Evolutionary conservation across 768 basidiomycete species (phyloP).

Genomic region (Lyophyllum semitale): DNA sequence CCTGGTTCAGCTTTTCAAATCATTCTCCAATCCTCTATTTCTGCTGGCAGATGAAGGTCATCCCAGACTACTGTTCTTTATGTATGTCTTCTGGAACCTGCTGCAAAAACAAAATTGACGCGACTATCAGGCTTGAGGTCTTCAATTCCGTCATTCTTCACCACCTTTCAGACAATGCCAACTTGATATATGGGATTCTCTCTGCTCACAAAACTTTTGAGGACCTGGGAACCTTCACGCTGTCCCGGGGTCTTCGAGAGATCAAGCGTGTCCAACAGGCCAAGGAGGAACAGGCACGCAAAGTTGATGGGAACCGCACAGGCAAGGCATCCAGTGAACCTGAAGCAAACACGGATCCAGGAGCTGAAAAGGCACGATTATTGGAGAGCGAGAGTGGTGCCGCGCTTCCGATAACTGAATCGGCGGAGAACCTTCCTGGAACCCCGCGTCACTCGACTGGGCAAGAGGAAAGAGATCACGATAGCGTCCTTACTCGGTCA

Average conservation of each 20-base stretch:
- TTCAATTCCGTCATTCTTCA: constrained; percentile 86
- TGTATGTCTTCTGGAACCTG: constrained; percentile 47
- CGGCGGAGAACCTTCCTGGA: constrained; percentile 14
- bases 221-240: constrained; percentile 88
- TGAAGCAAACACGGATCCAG: constrained; percentile 39
- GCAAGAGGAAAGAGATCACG: constrained; percentile 21
- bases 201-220: constrained; percentile 85
- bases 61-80: constrained; percentile 88
- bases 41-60: constrained; percentile 93
- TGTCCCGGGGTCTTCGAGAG: constrained; percentile 83
- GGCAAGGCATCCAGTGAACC: constrained; percentile 36
- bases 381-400: constrained; percentile 51
- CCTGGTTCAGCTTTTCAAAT: constrained; percentile 85
- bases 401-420: constrained; percentile 19
- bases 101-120: background rate
- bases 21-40: constrained; percentile 89
- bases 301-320: constrained; percentile 38
- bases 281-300: constrained; percentile 64
- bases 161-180: constrained; percentile 81
- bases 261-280: constrained; percentile 73
- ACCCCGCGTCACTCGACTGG: constrained; percentile 15
- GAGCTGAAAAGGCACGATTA: constrained; percentile 69
- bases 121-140: constrained; percentile 70
- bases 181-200: constrained; percentile 84
- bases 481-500: constrained; percentile 36